A percentile compares a stretch with the other conserved stretches of the same genome.
These are phyloP conservation scores for Tricholomella constricta DNA, from an alignment of 768 basidiomycete genomes.

Conservation along the genomic window DNA sequence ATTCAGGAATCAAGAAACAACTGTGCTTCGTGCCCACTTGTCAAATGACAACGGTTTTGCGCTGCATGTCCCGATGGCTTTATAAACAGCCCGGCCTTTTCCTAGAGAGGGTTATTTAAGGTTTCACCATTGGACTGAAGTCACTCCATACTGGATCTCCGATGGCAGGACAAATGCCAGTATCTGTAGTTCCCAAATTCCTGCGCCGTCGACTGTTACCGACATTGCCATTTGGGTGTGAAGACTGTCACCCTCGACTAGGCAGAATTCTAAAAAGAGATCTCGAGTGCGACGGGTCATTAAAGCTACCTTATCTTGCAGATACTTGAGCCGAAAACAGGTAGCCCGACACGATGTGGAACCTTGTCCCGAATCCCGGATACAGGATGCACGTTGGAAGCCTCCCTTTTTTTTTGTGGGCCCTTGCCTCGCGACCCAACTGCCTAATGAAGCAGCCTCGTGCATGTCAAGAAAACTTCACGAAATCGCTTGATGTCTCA, in stretches of 20 bases:
- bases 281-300: neutral
- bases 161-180: constrained; percentile 10
- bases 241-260: neutral
- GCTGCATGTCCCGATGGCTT: constrained; percentile 1
- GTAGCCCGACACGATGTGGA: constrained; percentile 60
- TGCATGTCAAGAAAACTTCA: constrained; percentile 27
- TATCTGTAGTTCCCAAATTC: neutral
- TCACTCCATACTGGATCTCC: neutral
- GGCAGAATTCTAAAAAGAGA: constrained; percentile 3
- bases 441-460: constrained; percentile 47
- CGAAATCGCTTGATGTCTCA: constrained; percentile 26
- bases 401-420: constrained; percentile 42
- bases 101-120: constrained; percentile 8
- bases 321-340: constrained; percentile 59
- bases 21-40: constrained; percentile 1
- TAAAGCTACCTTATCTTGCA: constrained; percentile 52
- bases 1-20: constrained; percentile 14
- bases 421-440: constrained; percentile 53
- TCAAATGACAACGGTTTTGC: constrained; percentile 4
- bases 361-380: constrained; percentile 71
- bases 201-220: constrained; percentile 1
- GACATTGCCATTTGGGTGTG: constrained; percentile 11
- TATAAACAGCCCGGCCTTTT: constrained; percentile 7
- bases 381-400: constrained; percentile 63
- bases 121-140: constrained; percentile 7